phyloP scores from a whole-genome alignment of 441 rosid species.

The Brassica balearica region DNA sequence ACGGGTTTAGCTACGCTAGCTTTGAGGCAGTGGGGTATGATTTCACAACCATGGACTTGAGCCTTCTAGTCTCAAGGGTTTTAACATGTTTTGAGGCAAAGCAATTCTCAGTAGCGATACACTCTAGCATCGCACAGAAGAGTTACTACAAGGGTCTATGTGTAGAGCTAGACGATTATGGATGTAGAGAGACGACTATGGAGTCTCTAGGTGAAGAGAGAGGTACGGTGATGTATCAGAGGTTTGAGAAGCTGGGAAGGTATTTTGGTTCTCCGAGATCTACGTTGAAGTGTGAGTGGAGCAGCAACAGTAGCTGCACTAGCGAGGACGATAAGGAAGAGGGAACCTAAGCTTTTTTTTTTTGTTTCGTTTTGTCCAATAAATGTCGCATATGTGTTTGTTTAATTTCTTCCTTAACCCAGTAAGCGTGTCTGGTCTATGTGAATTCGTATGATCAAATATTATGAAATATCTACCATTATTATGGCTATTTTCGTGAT shows the following conservation, averaged over 20 bases:
- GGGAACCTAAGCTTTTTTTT: no score
- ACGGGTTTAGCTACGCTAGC: conserved; percentile 75
- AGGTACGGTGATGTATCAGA: conserved; percentile 51
- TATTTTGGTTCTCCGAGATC: conserved; percentile 58
- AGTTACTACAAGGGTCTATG: conserved; percentile 36
- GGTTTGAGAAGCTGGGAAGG: conserved; percentile 50
- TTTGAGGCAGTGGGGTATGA: conserved; percentile 69
- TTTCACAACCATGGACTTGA: conserved; percentile 45
- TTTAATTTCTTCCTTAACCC: no score
- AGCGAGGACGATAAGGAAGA: conserved; percentile 59
- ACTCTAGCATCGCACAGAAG: conserved; percentile 36
- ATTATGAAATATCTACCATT: no score
- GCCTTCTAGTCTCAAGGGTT: conserved; percentile 53
- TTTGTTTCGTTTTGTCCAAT: no score
- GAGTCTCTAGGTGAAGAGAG: conserved; percentile 53
- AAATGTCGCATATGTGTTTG: no score
- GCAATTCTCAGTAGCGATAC: conserved; percentile 65
- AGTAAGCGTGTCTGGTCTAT: no score
- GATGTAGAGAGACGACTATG: conserved; percentile 45
- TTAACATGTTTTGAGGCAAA: conserved; percentile 59
- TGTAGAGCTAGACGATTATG: conserved; percentile 49
- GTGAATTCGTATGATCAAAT: no score
- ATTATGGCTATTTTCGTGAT: no score
- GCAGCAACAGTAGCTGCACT: conserved; percentile 44
- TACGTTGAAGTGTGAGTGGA: conserved; percentile 60